Evolutionary conservation across 1,284 basidiomycete species (phyloP), one percentile per base, ranked within the genome.

Genomic region (Cutaneotrichosporon cavernicola): DNA sequence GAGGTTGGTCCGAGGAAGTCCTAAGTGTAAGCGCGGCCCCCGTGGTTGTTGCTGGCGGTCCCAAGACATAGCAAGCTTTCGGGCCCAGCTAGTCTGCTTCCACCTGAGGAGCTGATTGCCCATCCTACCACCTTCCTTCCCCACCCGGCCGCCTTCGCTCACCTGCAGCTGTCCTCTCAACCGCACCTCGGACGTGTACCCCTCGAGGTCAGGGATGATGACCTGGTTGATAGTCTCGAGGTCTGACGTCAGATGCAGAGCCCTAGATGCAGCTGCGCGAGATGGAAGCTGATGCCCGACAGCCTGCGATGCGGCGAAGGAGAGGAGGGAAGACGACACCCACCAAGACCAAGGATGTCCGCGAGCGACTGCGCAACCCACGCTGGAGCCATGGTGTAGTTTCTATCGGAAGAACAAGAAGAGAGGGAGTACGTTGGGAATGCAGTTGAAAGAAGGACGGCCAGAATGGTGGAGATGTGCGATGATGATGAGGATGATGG

Each of bases 1-100:
- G 74, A 68, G 0, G 71, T 67, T 0, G 76, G 64, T 16, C 78
- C 79, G 32, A 81, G 74, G 40, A 82, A 76, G 60, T 79, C 77
- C 77, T 81, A 64, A 8, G 31, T 9, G 51, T 53, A 6, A 53
- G 51, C 31, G 30, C 13, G 14, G 49, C 13, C 49, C 11, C 10
- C 21, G 50, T 14, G 22, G 22, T 30, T 13, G 26, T 11, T 36
- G 18, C 30, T 4, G 6, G 11, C n/a, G 9, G 32, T 2, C 14
- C 6, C 26, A 32, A 34, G 18, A 31, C 14, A 8, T 43, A 47
- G 18, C 32, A 16, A 13, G 21, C 32, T 14, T 7, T 38, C 11
- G 22, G 16, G 34, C 11, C 34, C 8, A 13, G 8, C 11, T 36
- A 36, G 34, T 8, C 7, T 36, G 34, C 11, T 13, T 36, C 11